These are phyloP conservation scores for Fagus sylvatica DNA, from an alignment of 306 rosid species.

Conservation along the genomic window DNA sequence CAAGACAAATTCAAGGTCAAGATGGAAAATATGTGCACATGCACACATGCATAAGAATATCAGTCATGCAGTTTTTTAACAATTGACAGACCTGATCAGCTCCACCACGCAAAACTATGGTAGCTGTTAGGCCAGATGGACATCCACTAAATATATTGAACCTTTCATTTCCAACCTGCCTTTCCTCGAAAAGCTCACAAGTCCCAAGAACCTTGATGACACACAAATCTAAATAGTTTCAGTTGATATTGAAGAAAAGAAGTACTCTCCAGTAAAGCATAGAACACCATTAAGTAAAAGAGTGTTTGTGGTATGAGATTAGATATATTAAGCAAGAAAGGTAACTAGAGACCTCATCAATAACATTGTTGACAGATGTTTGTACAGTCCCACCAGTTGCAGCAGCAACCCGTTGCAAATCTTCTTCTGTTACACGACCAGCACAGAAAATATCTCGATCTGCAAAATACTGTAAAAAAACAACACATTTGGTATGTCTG, in stretches of 20 bases:
- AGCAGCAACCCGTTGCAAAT: slow-evolving; percentile 88
- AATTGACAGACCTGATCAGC: slow-evolving; percentile 81
- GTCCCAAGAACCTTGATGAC: slow-evolving; percentile 85
- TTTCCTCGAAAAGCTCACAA: slow-evolving; percentile 91
- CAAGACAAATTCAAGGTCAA: slow-evolving; percentile 17
- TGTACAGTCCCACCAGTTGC: slow-evolving; percentile 98
- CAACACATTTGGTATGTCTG: slow-evolving; percentile 9
- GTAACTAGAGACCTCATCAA: slow-evolving; percentile 69
- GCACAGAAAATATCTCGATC: slow-evolving; percentile 99
- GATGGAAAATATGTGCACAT: neutral
- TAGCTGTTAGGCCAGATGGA: slow-evolving; percentile 91
- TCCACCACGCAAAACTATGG: slow-evolving; percentile 99
- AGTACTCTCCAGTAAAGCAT: neutral
- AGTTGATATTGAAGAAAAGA: neutral
- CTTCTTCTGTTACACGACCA: slow-evolving; percentile 97
- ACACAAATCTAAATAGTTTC: neutral
- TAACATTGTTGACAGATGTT: slow-evolving; percentile 88
- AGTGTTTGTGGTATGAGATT: neutral
- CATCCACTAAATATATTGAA: slow-evolving; percentile 95
- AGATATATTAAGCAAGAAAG: neutral
- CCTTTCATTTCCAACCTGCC: slow-evolving; percentile 96
- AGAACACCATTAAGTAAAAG: neutral
- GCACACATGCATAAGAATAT: neutral
- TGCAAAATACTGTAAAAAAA: slow-evolving; percentile 85
- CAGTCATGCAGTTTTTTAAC: neutral